These are phyloP conservation scores for Clitopilus passeckerianus DNA, from an alignment of 768 basidiomycete species.

Conservation along the genomic window DNA sequence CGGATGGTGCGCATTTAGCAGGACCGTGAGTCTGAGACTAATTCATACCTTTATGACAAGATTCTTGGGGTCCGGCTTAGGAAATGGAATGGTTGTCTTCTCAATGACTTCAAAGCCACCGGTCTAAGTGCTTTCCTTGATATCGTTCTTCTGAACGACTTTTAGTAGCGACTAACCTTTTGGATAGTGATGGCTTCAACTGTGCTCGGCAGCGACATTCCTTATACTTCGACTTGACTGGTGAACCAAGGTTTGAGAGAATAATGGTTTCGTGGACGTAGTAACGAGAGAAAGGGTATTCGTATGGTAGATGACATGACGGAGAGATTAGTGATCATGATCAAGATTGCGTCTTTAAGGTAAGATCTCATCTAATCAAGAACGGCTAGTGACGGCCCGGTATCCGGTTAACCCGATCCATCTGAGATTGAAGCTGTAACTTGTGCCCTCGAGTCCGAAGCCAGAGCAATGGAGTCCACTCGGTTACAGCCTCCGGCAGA, in stretches of 20 bases:
- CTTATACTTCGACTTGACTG: slow-evolving; percentile 1
- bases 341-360: background rate
- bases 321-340: too few species aligned
- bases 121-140: slow-evolving; percentile 23
- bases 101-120: slow-evolving; percentile 79
- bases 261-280: slow-evolving; percentile 10
- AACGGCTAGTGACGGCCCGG: background rate
- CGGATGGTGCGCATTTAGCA: background rate
- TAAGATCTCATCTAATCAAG: background rate
- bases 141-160: background rate
- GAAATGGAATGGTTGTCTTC: slow-evolving; percentile 63
- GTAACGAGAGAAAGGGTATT: slow-evolving; percentile 1
- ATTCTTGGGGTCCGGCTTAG: slow-evolving; percentile 53
- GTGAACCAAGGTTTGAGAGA: slow-evolving; percentile 20
- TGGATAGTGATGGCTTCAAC: slow-evolving; percentile 71
- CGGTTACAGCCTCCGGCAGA: too few species aligned
- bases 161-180: slow-evolving; percentile 25
- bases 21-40: background rate
- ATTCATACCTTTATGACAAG: slow-evolving; percentile 41
- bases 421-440: too few species aligned
- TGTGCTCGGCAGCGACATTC: slow-evolving; percentile 55
- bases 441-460: too few species aligned
- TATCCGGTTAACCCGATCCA: background rate
- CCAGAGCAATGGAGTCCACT: too few species aligned
- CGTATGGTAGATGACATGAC: background rate